Evolutionary conservation across 768 basidiomycete genomes (phyloP), one percentile per base, ranked within the genome.

Genomic region (Panaeolus cyanescens): DNA sequence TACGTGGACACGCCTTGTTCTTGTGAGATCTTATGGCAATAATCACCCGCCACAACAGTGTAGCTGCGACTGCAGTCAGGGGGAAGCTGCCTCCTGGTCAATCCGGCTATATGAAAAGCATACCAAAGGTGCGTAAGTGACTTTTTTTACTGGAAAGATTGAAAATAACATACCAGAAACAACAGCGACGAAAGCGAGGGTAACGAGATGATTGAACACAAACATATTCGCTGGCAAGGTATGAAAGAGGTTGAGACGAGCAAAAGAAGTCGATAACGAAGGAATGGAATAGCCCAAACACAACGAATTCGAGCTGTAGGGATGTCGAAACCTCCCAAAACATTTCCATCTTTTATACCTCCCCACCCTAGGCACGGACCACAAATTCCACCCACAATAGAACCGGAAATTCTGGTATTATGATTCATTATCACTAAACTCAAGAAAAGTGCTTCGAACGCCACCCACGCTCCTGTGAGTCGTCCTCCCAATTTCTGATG

Each of bases 1-100:
- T 67, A 88, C 75, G 80, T 82, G 2, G 83, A 83, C 20, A 75
- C 78, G 56, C 75, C 73, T 58, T 80, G 67, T 1, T 69, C 67
- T 1, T 77, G 78, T 20, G 80, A 84, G 66, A 87, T 87, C 28
- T 59, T 68, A 65, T 85, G 78, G 71, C 87, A 89, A 50, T 77
- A 82, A 68, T 88, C 85, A 6, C 80, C 81, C 2, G 68, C 12
- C 13, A 70, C 63, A 17, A 89, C 81, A 9, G 75, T 80, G 60
- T 83, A 84, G 25, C n/a, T 58, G 13, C 56, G 37, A 32, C 37
- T 40, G 28, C 56, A 58, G 32, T 34, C 25, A 20, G 56, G 56
- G 37, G 45, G 45, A 3, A 30, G 22, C 17, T 50, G 45, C 15
- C 45, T 28, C 45, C 15, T 50, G 2, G 30, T 13, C 3, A 50